Evolutionary conservation across 2,329 filamentous ascomycete genomes (phyloP).

Genomic region (Fusarium devonianum): DNA sequence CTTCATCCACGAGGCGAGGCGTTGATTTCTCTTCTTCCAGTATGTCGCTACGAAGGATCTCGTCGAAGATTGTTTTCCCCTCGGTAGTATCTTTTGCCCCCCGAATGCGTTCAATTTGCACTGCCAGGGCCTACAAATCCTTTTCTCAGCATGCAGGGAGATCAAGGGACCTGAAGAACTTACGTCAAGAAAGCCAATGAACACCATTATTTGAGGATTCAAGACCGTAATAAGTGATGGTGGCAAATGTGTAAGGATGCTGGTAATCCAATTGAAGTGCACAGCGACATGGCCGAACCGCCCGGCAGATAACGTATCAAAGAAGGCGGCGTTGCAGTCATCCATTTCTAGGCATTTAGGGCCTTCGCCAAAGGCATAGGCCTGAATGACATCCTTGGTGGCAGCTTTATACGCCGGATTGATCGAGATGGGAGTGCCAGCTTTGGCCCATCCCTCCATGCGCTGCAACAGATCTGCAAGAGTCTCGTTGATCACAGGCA

Average conservation of each 20-base stretch:
- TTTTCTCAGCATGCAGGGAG: neutral
- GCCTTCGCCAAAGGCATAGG: slow-evolving; percentile 31
- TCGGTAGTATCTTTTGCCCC: slow-evolving; percentile 10
- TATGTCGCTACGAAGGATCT: slow-evolving; percentile 42
- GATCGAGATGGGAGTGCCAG: slow-evolving; percentile 4
- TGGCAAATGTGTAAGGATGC: slow-evolving; percentile 25
- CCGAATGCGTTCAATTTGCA: slow-evolving; percentile 12
- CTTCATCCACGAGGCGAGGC: slow-evolving; percentile 45
- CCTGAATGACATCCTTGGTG: slow-evolving; percentile 27
- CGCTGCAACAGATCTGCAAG: slow-evolving; percentile 7
- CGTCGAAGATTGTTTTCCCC: slow-evolving; percentile 43
- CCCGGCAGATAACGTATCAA: slow-evolving; percentile 28
- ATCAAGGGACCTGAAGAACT: too few relatives aligned
- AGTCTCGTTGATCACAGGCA: slow-evolving; percentile 21
- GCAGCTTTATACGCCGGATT: slow-evolving; percentile 12
- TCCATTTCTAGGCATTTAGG: slow-evolving; percentile 39
- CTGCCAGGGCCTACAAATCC: slow-evolving; percentile 2
- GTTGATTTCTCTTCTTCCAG: slow-evolving; percentile 45
- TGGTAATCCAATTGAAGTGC: slow-evolving; percentile 32
- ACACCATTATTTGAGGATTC: slow-evolving; percentile 7
- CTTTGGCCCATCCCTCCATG: slow-evolving; percentile 9
- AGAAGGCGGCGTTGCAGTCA: slow-evolving; percentile 40
- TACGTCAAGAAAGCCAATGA: slow-evolving; percentile 7
- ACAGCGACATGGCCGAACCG: slow-evolving; percentile 26
- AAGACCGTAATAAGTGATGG: slow-evolving; percentile 28